Conservation (phyloP, 2,329 filamentous ascomycete species). For the Pseudofabraea citricarpa region DNA sequence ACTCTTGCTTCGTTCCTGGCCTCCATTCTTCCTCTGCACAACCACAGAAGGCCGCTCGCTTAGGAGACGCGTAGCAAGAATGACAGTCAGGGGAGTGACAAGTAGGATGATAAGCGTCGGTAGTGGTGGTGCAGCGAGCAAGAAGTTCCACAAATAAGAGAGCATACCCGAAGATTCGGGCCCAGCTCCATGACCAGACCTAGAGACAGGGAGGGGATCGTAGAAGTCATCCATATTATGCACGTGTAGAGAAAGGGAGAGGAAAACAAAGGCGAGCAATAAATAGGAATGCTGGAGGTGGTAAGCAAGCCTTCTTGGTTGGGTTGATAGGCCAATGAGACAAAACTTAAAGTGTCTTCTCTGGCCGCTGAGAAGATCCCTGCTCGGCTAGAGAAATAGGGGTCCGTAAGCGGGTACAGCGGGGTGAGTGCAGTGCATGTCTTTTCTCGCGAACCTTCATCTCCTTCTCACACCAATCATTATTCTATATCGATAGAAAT, state of each 20-base stretch:
- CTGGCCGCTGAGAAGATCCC: too few species aligned
- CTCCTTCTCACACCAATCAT: too few species aligned
- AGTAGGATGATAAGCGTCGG: conserved; percentile 9
- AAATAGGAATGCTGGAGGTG: too few species aligned
- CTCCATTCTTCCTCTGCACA: not conserved
- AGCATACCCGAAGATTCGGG: conserved; percentile 5
- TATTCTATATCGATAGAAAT: not conserved
- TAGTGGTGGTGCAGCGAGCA: conserved; percentile 8
- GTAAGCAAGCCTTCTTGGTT: too few species aligned
- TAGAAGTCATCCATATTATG: conserved; percentile 21
- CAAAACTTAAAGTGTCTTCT: too few species aligned
- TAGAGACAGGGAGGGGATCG: conserved; percentile 3
- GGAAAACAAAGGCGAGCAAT: not conserved
- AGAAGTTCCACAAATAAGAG: too few species aligned
- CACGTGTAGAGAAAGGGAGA: not conserved
- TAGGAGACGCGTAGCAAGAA: conserved; percentile 19
- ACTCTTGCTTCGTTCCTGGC: conserved; percentile 20
- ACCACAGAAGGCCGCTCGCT: conserved; percentile 11
- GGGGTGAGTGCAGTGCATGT: too few species aligned
- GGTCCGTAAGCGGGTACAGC: too few species aligned
- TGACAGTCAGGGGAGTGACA: conserved; percentile 14
- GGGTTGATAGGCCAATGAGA: too few species aligned
- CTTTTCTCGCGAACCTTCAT: too few species aligned
- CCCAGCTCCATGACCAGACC: not conserved
- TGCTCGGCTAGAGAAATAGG: too few species aligned